Evolutionary conservation across 1,139 yeast genomes (phyloP).

Genomic region (Wickerhamomyces sp.): DNA sequence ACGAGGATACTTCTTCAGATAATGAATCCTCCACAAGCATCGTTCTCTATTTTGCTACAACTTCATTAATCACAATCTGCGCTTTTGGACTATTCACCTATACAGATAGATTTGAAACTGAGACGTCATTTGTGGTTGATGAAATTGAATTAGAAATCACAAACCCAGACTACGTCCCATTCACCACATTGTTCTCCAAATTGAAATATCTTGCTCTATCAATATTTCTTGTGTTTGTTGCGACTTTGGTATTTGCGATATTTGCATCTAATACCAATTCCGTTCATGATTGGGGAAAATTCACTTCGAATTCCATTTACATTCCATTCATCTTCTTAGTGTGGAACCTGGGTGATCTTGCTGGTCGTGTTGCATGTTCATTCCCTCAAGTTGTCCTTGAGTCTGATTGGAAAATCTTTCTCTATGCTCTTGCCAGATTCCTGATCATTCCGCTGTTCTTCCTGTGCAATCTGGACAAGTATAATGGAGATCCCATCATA

Average conservation of each 20-base stretch:
- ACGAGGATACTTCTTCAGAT: slow-evolving; percentile 30
- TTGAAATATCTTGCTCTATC: slow-evolving; percentile 60
- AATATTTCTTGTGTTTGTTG: slow-evolving; percentile 69
- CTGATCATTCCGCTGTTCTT: slow-evolving; percentile 59
- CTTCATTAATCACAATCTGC: slow-evolving; percentile 52
- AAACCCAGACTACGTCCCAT: slow-evolving; percentile 24
- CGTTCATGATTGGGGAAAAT: slow-evolving; percentile 30
- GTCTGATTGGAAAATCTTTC: slow-evolving; percentile 38
- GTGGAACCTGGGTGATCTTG: slow-evolving; percentile 88
- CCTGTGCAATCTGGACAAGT: slow-evolving; percentile 55
- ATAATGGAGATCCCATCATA: slow-evolving; percentile 28
- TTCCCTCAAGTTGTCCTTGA: slow-evolving; percentile 36
- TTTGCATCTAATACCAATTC: slow-evolving; percentile 74
- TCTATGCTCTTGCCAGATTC: slow-evolving; percentile 49
- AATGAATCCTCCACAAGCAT: slow-evolving; percentile 38
- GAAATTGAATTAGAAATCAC: slow-evolving; percentile 3
- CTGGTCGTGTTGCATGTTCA: slow-evolving; percentile 71
- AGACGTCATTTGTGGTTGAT: slow-evolving; percentile 1
- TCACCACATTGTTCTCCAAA: slow-evolving; percentile 34
- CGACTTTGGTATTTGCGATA: slow-evolving; percentile 81
- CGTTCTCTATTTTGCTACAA: slow-evolving; percentile 59
- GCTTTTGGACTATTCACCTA: slow-evolving; percentile 38
- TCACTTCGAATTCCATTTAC: slow-evolving; percentile 38
- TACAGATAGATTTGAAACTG: slow-evolving; percentile 20
- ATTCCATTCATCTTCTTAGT: slow-evolving; percentile 73